phyloP scores from a whole-genome alignment of 495 filamentous ascomycete genomes.

The Hypoxylon fuscum region DNA sequence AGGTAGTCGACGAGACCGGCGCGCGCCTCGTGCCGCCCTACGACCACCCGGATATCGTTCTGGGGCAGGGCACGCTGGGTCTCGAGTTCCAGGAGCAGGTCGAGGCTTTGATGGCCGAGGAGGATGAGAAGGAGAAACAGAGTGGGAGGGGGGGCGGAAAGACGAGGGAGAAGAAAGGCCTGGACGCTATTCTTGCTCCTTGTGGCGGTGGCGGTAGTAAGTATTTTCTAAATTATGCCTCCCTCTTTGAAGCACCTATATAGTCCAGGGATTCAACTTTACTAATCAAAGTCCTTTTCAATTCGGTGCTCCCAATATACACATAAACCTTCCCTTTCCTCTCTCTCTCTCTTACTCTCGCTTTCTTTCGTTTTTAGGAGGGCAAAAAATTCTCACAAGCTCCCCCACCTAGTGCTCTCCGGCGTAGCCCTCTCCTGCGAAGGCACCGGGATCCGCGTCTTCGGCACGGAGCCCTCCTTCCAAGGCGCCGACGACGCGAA shows the following conservation, averaged over 20 bases:
- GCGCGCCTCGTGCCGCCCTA: constrained; percentile 88
- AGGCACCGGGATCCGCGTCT: constrained; percentile 73
- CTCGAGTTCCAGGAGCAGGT: constrained; percentile 84
- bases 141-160: constrained; percentile 16
- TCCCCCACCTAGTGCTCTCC: constrained; percentile 65
- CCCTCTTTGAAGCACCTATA: too few species aligned
- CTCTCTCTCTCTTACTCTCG: too few species aligned
- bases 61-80: constrained; percentile 88
- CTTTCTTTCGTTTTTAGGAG: too few species aligned
- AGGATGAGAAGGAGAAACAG: constrained; percentile 3
- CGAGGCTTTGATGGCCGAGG: constrained; percentile 38
- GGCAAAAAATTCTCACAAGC: neutral
- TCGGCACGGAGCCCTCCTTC: constrained; percentile 90
- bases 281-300: too few species aligned
- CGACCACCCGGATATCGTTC: constrained; percentile 88
- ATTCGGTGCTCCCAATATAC: too few species aligned
- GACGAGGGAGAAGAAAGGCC: constrained; percentile 32
- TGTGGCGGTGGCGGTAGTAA: constrained; percentile 81
- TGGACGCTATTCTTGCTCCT: constrained; percentile 87
- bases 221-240: neutral
- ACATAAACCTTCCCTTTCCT: too few species aligned
- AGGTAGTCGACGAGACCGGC: constrained; percentile 72
- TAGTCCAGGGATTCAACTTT: too few species aligned
- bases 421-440: constrained; percentile 81
- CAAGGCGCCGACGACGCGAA: constrained; percentile 85